Conservation (phyloP, 2,329 filamentous ascomycete species). For the Epichloe sylvatica region DNA sequence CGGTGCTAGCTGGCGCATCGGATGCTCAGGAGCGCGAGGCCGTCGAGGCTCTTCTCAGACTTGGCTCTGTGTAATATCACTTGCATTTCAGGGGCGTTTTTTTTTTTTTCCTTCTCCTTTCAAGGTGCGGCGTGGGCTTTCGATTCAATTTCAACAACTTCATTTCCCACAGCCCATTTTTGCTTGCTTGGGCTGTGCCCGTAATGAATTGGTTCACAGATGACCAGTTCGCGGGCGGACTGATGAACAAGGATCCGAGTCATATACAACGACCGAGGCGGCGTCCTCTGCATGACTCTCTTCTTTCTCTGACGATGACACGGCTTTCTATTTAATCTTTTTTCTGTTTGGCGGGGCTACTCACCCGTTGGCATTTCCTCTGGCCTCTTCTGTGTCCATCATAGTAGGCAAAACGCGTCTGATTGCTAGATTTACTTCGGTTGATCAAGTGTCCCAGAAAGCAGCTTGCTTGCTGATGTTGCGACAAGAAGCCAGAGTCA, state of each 20-base stretch:
- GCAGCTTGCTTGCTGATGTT: background rate
- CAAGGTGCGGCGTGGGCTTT: background rate
- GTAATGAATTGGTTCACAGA: constrained; percentile 2
- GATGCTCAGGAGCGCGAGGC: constrained; percentile 69
- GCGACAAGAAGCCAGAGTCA: background rate
- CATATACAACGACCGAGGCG: constrained; percentile 18
- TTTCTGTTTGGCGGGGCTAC: background rate
- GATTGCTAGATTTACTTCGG: background rate
- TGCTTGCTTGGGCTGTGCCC: constrained; percentile 3
- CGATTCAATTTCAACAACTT: background rate
- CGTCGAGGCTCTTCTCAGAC: constrained; percentile 64
- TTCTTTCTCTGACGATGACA: constrained; percentile 20
- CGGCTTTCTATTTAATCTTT: constrained; percentile 9
- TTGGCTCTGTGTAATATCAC: constrained; percentile 60
- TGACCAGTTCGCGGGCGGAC: constrained; percentile 6
- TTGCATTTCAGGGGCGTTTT: constrained; percentile 13
- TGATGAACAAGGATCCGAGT: constrained; percentile 14
- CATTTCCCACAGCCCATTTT: constrained; percentile 1
- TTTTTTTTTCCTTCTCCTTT: background rate
- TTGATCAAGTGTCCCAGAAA: background rate
- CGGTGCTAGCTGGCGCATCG: constrained; percentile 35
- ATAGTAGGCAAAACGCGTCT: background rate
- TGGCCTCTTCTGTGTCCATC: background rate
- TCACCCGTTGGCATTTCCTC: background rate
- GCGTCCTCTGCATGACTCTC: constrained; percentile 16